phyloP scores from a whole-genome alignment of 306 rosid genomes.

The Elaeagnus macrophylla region DNA sequence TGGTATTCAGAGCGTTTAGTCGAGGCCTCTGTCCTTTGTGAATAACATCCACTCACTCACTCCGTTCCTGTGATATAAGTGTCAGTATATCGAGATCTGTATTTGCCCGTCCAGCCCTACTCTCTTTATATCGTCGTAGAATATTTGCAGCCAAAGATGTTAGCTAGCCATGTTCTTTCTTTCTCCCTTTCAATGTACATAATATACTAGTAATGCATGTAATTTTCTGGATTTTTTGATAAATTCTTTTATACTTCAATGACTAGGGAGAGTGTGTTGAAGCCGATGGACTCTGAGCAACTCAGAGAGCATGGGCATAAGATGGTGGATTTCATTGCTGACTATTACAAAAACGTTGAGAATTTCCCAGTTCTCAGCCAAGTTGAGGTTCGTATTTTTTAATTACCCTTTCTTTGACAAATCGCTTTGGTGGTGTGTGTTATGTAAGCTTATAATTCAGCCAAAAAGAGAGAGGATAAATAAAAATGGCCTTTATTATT shows the following conservation, averaged over 20 bases:
- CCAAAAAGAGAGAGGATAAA: background rate
- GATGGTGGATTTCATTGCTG: slow-evolving; percentile 98
- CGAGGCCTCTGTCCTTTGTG: too few species aligned
- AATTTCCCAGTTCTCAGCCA: slow-evolving; percentile 78
- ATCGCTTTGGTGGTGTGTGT: background rate
- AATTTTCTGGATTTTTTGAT: background rate
- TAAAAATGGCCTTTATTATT: background rate
- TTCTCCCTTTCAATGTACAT: too few species aligned
- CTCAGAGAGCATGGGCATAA: slow-evolving; percentile 77
- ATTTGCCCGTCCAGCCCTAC: too few species aligned
- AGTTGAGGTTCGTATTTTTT: slow-evolving; percentile 56
- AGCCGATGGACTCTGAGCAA: slow-evolving; percentile 85
- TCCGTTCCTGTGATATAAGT: too few species aligned
- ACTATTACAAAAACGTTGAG: slow-evolving; percentile 76
- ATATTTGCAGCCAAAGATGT: too few species aligned
- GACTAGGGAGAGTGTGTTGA: slow-evolving; percentile 47
- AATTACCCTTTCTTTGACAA: background rate
- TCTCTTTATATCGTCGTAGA: too few species aligned
- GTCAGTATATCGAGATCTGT: too few species aligned
- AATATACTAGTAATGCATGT: too few species aligned
- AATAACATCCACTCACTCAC: too few species aligned
- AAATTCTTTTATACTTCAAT: slow-evolving; percentile 3
- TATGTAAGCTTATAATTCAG: background rate
- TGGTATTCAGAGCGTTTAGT: too few species aligned
- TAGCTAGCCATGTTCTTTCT: too few species aligned